These are phyloP conservation scores for Oxytropis ochrocephala DNA, from an alignment of 306 rosid genomes.

Conservation along the genomic window DNA sequence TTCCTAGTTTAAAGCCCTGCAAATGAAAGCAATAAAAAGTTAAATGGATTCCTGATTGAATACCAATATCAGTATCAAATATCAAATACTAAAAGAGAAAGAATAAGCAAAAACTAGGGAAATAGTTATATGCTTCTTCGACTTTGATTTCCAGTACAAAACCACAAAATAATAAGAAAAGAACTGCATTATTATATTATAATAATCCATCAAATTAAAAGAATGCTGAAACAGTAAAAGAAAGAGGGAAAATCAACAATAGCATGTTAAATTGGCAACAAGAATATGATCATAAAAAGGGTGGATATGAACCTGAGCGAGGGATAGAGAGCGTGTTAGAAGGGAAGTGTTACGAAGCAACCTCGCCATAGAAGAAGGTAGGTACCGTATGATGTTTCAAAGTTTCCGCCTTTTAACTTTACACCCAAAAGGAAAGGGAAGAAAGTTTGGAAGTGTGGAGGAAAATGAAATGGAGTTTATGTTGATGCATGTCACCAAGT, in stretches of 20 bases:
- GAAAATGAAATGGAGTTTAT: not conserved
- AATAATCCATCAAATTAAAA: not conserved
- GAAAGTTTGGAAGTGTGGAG: not conserved
- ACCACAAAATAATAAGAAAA: not conserved
- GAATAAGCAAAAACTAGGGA: not conserved
- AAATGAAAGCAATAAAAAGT: not conserved
- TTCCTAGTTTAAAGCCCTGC: slow-evolving; percentile 51
- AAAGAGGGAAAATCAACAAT: not conserved
- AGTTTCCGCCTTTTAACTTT: not conserved
- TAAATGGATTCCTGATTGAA: not conserved
- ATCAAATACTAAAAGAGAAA: not conserved
- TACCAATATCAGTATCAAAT: not conserved
- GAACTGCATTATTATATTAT: not conserved
- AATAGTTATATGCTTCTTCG: not conserved
- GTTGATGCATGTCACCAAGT: not conserved
- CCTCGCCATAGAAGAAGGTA: slow-evolving; percentile 50
- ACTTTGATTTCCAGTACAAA: not conserved
- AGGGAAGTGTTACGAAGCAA: slow-evolving; percentile 50
- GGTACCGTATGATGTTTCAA: not conserved
- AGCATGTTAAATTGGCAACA: not conserved
- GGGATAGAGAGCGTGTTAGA: slow-evolving; percentile 40
- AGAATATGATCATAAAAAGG: not conserved
- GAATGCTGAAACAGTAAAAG: not conserved
- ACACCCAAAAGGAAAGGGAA: not conserved
- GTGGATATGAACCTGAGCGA: slow-evolving; percentile 37